Percentiles rank a stretch among this genome's conserved stretches.
Evolutionary conservation across 1,139 yeast genomes (phyloP).

Genomic region (Saccharomycopsis phalli): DNA sequence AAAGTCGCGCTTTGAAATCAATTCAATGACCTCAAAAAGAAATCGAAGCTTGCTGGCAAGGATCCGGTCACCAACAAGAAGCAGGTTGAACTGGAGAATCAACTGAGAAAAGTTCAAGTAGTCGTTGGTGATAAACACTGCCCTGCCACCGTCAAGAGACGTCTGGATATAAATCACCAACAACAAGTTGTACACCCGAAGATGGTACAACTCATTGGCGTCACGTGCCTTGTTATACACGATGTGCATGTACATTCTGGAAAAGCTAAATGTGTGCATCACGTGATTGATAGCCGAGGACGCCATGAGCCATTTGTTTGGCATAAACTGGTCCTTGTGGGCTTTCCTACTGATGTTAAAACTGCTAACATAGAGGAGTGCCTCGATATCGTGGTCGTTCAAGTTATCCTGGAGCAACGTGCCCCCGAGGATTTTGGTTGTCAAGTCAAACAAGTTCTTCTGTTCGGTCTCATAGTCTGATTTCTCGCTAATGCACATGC

Average conservation of each 20-base stretch:
- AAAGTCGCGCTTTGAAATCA: slow-evolving; percentile 12
- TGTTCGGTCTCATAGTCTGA: slow-evolving; percentile 38
- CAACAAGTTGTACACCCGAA: slow-evolving; percentile 41
- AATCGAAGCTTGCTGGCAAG: slow-evolving; percentile 39
- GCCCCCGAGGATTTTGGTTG: slow-evolving; percentile 36
- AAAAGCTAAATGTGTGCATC: slow-evolving; percentile 35
- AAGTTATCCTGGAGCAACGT: slow-evolving; percentile 41
- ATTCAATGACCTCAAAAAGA: slow-evolving; percentile 6
- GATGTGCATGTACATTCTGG: slow-evolving; percentile 32
- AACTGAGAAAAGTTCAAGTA: slow-evolving; percentile 32
- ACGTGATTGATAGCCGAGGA: slow-evolving; percentile 41
- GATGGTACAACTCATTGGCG: slow-evolving; percentile 37
- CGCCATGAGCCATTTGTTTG: slow-evolving; percentile 41
- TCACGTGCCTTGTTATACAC: slow-evolving; percentile 25
- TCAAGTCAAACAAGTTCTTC: slow-evolving; percentile 34
- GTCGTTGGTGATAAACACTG: slow-evolving; percentile 30
- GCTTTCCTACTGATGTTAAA: slow-evolving; percentile 45
- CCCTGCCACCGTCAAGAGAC: slow-evolving; percentile 39
- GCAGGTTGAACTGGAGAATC: slow-evolving; percentile 33
- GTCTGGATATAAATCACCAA: slow-evolving; percentile 41
- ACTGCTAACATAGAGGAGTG: slow-evolving; percentile 41
- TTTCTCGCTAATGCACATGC: slow-evolving; percentile 43
- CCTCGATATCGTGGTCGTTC: slow-evolving; percentile 48
- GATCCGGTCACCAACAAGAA: slow-evolving; percentile 37
- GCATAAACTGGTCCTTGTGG: slow-evolving; percentile 33